These are phyloP conservation scores for Kandelia obovata DNA, from an alignment of 345 rosid genomes.

Conservation along the genomic window DNA sequence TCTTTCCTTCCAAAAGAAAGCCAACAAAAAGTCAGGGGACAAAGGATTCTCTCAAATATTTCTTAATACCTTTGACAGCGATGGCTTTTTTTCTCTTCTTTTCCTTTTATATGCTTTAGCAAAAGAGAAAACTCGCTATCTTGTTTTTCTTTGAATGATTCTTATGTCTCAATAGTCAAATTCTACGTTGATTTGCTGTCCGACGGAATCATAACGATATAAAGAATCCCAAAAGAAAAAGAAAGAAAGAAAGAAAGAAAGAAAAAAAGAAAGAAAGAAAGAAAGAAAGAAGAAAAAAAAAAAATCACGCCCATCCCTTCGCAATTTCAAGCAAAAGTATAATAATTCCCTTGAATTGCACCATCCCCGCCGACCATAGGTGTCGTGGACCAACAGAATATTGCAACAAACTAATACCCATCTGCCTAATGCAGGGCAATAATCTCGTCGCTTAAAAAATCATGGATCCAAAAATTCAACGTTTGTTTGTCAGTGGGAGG, in stretches of 20 bases:
- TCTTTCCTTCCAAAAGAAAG: conserved; percentile 34
- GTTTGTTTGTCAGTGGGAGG: conserved; percentile 2
- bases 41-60: conserved; percentile 24
- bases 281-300: not conserved
- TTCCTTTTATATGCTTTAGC: not conserved
- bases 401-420: not conserved
- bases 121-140: not conserved
- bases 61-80: conserved; percentile 23
- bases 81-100: not conserved
- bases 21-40: conserved; percentile 29
- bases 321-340: conserved; percentile 8
- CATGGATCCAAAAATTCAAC: not conserved
- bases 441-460: no score
- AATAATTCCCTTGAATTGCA: not conserved
- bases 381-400: not conserved
- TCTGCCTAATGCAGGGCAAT: not conserved
- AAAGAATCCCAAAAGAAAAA: not conserved
- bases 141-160: conserved; percentile 12
- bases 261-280: not conserved
- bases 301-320: conserved; percentile 21
- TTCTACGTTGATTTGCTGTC: conserved; percentile 14
- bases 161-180: conserved; percentile 22
- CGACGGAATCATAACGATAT: not conserved
- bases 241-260: conserved; percentile 13
- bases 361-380: not conserved